Conservation (phyloP, 139 green algal genomes). For the Mesotaenium endlicherianum region DNA sequence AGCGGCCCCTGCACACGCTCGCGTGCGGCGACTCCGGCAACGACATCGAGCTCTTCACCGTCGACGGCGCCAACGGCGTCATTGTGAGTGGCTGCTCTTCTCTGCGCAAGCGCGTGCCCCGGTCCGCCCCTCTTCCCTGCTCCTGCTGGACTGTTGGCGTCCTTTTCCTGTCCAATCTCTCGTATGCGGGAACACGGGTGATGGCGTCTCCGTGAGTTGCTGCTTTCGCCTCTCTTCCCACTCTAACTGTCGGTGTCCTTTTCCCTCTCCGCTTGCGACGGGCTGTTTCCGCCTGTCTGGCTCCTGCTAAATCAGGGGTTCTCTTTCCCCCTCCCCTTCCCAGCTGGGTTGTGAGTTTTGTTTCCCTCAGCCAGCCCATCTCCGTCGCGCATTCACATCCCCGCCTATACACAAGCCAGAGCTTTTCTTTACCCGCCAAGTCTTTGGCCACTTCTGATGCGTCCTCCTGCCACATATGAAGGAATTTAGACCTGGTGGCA, state of each 20-base stretch:
- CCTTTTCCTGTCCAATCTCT: background rate
- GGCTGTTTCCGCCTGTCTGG: too few relatives aligned
- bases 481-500: too few relatives aligned
- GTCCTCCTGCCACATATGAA: too few relatives aligned
- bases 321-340: too few relatives aligned
- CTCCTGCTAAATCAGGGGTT: too few relatives aligned
- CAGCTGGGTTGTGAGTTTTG: too few relatives aligned
- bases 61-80: conserved; percentile 71
- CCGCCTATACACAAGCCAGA: too few relatives aligned
- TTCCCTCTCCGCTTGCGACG: too few relatives aligned
- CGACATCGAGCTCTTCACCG: conserved; percentile 84
- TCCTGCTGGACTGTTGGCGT: background rate
- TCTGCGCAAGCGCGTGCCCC: background rate
- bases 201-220: background rate
- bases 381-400: too few relatives aligned
- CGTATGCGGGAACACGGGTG: background rate
- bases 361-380: too few relatives aligned
- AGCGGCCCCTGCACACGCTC: conserved; percentile 54
- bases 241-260: background rate
- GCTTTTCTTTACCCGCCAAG: too few relatives aligned
- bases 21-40: conserved; percentile 90
- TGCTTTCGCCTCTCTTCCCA: background rate
- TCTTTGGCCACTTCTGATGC: too few relatives aligned
- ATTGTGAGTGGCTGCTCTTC: conserved; percentile 67
- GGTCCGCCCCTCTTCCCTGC: background rate